Evolutionary conservation across 345 rosid genomes (phyloP), one percentile per base, ranked within the genome.

Genomic region (Salix udensis): DNA sequence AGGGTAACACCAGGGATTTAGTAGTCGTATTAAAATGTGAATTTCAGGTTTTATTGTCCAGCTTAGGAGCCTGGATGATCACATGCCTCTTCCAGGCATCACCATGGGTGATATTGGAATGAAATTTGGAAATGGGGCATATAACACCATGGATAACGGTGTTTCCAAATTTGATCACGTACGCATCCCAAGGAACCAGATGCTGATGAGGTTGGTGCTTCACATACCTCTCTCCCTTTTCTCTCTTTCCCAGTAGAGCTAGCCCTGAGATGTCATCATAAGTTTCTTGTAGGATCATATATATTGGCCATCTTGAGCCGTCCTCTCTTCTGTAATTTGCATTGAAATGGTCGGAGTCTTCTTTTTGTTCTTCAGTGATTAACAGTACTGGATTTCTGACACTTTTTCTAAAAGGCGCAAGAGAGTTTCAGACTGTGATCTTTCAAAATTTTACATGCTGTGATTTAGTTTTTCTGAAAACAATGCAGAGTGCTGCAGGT

Each of bases 81-180:
- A 94, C 85, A 87, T 84, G 80, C 98, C 99, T 85, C 97, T 96
- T 81, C 94, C 98, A 7, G 94, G 97, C 80, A 89, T 96, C 68
- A 91, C 91, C 18, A 78, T 92, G 76, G 99, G 98, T 73, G 99
- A 96, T 84, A 94, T 96, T 69, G 99, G 99, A 73, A 88, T 86
- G 76, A 96, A 96, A 79, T 90, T 96, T 77, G 99, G 99, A 53
- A 90, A 75, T 77, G 99, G 98, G 24, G 98, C 98, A 50, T 89
- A 94, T 80, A 96, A 94, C 85, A 82, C 88, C 81, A 92, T 94
- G 98, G 99, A 96, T 84, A 96, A 96, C 67, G 98, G 99, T 77
- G 86, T 94, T 77, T 87, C 94, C 83, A 89, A 84, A 86, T 94
- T 96, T 82, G 93, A 96, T 85, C 88, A 92, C 39, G 93, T 94